A percentile compares a stretch with the other conserved stretches of the same genome.
These are phyloP conservation scores for Aspergillus japonicus DNA, from an alignment of 2,329 filamentous ascomycete genomes.

Conservation along the genomic window DNA sequence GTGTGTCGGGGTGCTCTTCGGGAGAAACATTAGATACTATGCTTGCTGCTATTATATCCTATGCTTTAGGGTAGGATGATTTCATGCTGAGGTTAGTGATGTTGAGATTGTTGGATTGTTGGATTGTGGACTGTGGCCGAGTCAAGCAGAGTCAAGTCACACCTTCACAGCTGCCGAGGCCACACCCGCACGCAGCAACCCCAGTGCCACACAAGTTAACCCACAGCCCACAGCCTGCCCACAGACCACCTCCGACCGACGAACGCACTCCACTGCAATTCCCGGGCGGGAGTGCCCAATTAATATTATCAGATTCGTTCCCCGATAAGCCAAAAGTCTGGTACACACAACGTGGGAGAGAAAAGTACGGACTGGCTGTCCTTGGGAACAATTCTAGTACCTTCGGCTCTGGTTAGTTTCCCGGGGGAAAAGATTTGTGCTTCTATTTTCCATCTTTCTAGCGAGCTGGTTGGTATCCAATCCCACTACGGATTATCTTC, in stretches of 20 bases:
- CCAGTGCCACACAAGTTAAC: neutral
- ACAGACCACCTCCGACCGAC: constrained; percentile 3
- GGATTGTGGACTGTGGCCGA: neutral
- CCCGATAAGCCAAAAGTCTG: neutral
- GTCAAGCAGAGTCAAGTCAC: neutral
- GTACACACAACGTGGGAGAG: neutral
- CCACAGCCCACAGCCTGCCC: constrained; percentile 1
- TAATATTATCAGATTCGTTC: neutral
- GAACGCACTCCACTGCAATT: neutral
- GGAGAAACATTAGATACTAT: neutral
- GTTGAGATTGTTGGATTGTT: neutral
- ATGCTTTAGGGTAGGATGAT: too few species aligned
- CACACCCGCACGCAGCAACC: neutral
- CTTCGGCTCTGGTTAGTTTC: neutral
- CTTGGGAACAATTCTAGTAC: neutral
- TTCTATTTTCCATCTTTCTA: neutral
- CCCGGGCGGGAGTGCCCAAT: neutral
- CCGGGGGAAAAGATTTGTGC: neutral
- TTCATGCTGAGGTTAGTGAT: too few species aligned
- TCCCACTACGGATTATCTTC: neutral
- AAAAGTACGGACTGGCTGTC: too few species aligned
- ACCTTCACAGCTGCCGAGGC: neutral
- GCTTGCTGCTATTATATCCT: too few species aligned
- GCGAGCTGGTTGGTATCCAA: neutral
- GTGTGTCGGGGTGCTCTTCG: neutral